Percentiles rank a stretch among this genome's conserved stretches.
Conservation (phyloP, 495 filamentous ascomycete genomes). For the Aspergillus hancockii region DNA sequence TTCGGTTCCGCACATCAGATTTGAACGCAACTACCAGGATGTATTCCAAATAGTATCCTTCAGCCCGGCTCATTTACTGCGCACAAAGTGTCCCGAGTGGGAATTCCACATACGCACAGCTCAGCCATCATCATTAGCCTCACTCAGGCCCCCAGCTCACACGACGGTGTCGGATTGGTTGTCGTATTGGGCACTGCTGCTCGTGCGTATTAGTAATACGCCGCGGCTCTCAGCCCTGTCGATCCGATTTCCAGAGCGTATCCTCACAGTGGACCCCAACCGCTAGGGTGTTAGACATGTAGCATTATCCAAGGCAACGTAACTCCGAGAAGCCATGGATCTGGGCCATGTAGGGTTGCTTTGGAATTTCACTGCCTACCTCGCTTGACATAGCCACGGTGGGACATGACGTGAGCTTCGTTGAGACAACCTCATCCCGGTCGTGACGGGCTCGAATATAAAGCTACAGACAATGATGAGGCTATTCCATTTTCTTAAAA, state of each 20-base stretch:
- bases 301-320: not conserved
- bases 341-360: not conserved
- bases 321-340: slow-evolving; percentile 3
- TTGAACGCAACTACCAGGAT: not conserved
- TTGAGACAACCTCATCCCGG: no score
- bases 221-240: slow-evolving; percentile 4
- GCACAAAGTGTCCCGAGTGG: no score
- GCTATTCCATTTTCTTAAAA: not conserved
- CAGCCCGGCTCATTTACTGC: slow-evolving; percentile 1
- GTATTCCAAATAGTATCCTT: slow-evolving; percentile 15
- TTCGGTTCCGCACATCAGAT: not conserved
- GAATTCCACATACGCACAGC: slow-evolving; percentile 12
- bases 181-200: no score
- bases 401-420: slow-evolving; percentile 1
- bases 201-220: slow-evolving; percentile 27
- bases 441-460: slow-evolving; percentile 5
- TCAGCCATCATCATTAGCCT: slow-evolving; percentile 11
- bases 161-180: no score
- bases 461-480: not conserved
- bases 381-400: not conserved
- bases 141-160: not conserved
- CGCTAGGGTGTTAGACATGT: no score
- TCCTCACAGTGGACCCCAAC: slow-evolving; percentile 1
- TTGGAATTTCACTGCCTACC: not conserved
- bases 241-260: slow-evolving; percentile 8